Evolutionary conservation across 2,329 filamentous ascomycete genomes (phyloP).

Genomic region (Penicillium psychrosexuale): DNA sequence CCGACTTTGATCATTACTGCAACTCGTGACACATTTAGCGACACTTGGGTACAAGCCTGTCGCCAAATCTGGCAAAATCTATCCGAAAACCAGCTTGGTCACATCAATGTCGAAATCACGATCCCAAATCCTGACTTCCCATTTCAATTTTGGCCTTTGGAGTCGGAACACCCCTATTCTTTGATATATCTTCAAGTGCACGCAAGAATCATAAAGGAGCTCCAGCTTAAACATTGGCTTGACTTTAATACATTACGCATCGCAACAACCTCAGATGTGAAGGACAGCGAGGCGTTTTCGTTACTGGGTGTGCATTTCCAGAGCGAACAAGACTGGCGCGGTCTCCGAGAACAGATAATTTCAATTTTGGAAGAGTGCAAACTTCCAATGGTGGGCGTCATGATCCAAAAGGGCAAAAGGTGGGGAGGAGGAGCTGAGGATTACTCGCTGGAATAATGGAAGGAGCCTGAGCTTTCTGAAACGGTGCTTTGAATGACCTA

Average conservation of each 20-base stretch:
- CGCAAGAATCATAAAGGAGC: background rate
- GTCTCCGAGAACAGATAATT: no score
- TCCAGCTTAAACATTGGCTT: background rate
- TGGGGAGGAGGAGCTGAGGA: no score
- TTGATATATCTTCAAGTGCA: rapidly evolving
- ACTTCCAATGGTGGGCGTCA: no score
- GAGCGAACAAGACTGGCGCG: no score
- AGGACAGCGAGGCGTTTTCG: no score
- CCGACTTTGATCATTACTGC: background rate
- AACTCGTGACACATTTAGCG: background rate
- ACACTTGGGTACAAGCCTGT: background rate
- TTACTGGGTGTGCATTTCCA: no score
- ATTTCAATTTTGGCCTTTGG: background rate
- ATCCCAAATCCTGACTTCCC: background rate
- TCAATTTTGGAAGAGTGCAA: no score
- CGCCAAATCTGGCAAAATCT: background rate
- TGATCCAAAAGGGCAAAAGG: no score
- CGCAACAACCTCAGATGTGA: no score
- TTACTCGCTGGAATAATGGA: no score
- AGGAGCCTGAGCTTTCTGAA: no score
- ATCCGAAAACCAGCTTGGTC: background rate
- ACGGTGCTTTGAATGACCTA: no score
- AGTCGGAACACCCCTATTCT: background rate
- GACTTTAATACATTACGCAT: rapidly evolving
- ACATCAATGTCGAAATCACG: background rate